Evolutionary conservation across 768 basidiomycete genomes (phyloP), one percentile per base, ranked within the genome.

Genomic region (Gloeophyllum trabeum): DNA sequence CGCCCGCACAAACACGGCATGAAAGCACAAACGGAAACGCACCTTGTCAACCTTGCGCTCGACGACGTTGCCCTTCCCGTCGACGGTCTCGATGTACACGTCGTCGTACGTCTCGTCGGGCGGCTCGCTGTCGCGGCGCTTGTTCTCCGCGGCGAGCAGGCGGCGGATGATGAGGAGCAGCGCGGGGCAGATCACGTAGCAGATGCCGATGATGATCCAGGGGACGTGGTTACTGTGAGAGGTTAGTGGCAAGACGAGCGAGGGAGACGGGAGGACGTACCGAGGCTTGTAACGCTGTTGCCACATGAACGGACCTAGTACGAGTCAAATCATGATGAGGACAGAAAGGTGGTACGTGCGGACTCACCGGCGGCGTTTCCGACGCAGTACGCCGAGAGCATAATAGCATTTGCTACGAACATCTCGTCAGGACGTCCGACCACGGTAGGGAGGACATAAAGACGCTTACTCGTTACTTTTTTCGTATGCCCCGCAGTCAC

Each of bases 301-400:
- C 83, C 83, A 87, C 79, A 87, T 82, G 51, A 83, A 80, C 0
- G 83, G 82, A n/a, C 75, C n/a, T n/a, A n/a, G n/a, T n/a, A n/a
- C n/a, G n/a, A n/a, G n/a, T n/a, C n/a, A n/a, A n/a, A n/a, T n/a
- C n/a, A n/a, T n/a, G n/a, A n/a, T n/a, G n/a, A n/a, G n/a, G n/a
- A n/a, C n/a, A n/a, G n/a, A n/a, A n/a, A n/a, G n/a, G n/a, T n/a
- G n/a, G n/a, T n/a, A n/a, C n/a, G n/a, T n/a, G n/a, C n/a, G n/a
- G n/a, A n/a, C n/a, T n/a, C n/a, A n/a, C n/a, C 76, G 0, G 71
- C 73, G 2, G 81, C 63, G 44, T 87, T 85, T 22, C 75, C 74
- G 18, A 77, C 46, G 48, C 76, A 76, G 52, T 86, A 88, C 1
- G 81, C 79, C 34, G 70, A 71, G 7, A 88, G 66, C 69, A 86